Conservation (phyloP, 805 yeast genomes). For the Starmerella powellii region DNA sequence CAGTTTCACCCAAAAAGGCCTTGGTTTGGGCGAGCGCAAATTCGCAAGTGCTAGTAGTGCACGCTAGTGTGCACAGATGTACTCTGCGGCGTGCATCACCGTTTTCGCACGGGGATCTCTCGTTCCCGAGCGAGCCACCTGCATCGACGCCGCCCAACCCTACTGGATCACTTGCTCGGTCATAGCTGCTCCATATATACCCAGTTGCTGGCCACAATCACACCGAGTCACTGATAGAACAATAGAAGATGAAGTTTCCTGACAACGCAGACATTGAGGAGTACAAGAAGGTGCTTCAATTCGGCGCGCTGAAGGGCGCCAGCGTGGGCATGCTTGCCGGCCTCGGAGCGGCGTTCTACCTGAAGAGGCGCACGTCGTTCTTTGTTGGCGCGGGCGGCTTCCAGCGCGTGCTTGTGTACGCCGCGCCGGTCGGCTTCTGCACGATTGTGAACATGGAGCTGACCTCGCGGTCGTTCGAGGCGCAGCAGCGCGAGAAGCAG, state of each 20-base stretch:
- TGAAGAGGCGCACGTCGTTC: conserved; percentile 32
- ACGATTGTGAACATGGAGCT: conserved; percentile 59
- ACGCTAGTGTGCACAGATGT: too few species aligned
- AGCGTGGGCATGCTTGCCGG: conserved; percentile 48
- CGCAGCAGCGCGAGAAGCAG: conserved; percentile 39
- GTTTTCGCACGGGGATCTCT: too few species aligned
- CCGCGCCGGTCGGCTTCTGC: conserved; percentile 53
- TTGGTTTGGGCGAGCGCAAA: too few species aligned
- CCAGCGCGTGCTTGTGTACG: conserved; percentile 46
- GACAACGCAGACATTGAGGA: conserved; percentile 55
- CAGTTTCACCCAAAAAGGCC: too few species aligned
- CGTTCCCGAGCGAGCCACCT: too few species aligned
- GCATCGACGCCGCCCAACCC: too few species aligned
- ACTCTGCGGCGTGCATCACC: too few species aligned
- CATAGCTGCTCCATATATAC: too few species aligned
- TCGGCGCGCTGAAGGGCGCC: conserved; percentile 52
- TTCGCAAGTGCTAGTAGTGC: too few species aligned
- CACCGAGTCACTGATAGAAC: too few species aligned
- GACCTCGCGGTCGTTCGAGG: conserved; percentile 57
- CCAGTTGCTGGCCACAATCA: too few species aligned
- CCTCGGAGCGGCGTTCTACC: conserved; percentile 37
- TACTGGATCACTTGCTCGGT: too few species aligned
- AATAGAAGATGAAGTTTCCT: conserved; percentile 48
- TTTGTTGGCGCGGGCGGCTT: conserved; percentile 23
- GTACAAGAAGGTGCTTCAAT: conserved; percentile 45